Conservation (phyloP, 1,139 yeast species). For the Magnusiomyces tetraspermus region DNA sequence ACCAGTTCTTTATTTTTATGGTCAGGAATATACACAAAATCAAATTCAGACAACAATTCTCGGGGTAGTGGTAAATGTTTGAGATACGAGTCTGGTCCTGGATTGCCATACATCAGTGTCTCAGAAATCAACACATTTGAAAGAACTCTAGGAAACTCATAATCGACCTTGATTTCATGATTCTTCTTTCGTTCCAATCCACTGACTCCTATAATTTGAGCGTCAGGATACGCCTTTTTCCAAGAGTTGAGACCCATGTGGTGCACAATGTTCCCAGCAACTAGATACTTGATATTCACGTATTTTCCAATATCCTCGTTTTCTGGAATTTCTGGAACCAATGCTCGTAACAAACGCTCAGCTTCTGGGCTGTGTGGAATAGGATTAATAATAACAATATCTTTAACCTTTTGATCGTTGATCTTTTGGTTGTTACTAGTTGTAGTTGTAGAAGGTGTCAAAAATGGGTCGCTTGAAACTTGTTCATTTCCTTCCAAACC, state of each 20-base stretch:
- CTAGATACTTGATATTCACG: conserved; percentile 25
- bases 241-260: conserved; percentile 37
- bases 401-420: neutral
- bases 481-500: too few relatives aligned
- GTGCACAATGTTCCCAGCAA: conserved; percentile 30
- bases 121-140: conserved; percentile 8
- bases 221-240: conserved; percentile 39
- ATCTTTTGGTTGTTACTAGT: neutral
- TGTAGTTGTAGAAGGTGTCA: neutral
- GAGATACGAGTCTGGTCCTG: conserved; percentile 4
- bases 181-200: conserved; percentile 30
- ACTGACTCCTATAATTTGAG: conserved; percentile 45
- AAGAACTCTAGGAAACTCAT: conserved; percentile 27
- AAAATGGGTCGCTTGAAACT: too few relatives aligned
- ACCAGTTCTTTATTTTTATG: conserved; percentile 51
- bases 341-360: conserved; percentile 35
- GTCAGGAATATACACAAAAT: conserved; percentile 46
- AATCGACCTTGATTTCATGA: conserved; percentile 33
- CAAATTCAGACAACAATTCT: conserved; percentile 35
- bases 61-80: conserved; percentile 19
- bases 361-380: conserved; percentile 45
- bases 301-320: conserved; percentile 25
- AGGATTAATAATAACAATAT: conserved; percentile 48
- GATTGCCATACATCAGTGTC: conserved; percentile 15
- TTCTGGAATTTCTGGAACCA: conserved; percentile 34